Percentiles rank a stretch among this genome's conserved stretches.
Conservation (phyloP, 2,329 filamentous ascomycete species). For the Venturia carpophila region DNA sequence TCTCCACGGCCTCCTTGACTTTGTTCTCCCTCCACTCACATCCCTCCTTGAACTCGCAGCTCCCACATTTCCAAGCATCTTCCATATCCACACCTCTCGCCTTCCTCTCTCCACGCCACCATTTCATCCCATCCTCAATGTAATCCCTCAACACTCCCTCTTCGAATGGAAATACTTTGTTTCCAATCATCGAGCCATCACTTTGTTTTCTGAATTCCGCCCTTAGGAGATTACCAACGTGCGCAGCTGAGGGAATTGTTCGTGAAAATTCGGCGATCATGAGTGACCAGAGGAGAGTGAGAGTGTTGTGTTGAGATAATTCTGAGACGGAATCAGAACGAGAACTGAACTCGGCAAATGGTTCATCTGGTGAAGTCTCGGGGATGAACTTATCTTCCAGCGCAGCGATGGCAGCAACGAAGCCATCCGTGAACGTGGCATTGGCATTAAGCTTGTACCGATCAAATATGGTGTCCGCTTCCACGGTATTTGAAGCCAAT, state of each 20-base stretch:
- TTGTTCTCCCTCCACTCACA: constrained; percentile 72
- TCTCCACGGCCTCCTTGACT: constrained; percentile 51
- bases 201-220: constrained; percentile 45
- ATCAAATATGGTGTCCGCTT: constrained; percentile 59
- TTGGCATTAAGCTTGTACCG: constrained; percentile 64
- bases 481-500: constrained; percentile 62
- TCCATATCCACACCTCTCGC: constrained; percentile 70
- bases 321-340: constrained; percentile 36
- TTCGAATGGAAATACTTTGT: constrained; percentile 59
- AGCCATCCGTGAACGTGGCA: constrained; percentile 64
- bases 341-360: constrained; percentile 25
- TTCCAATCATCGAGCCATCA: constrained; percentile 47
- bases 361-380: constrained; percentile 25
- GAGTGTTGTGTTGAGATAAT: constrained; percentile 51
- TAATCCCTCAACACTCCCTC: constrained; percentile 56
- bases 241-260: constrained; percentile 37
- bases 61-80: constrained; percentile 81
- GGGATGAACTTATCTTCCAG: constrained; percentile 58
- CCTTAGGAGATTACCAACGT: constrained; percentile 39
- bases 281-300: constrained; percentile 52
- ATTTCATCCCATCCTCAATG: constrained; percentile 62
- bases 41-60: constrained; percentile 71
- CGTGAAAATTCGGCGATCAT: constrained; percentile 52
- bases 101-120: constrained; percentile 74
- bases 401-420: constrained; percentile 65